These are phyloP conservation scores for Terana coerulea DNA, from an alignment of 768 basidiomycete genomes.

Conservation along the genomic window DNA sequence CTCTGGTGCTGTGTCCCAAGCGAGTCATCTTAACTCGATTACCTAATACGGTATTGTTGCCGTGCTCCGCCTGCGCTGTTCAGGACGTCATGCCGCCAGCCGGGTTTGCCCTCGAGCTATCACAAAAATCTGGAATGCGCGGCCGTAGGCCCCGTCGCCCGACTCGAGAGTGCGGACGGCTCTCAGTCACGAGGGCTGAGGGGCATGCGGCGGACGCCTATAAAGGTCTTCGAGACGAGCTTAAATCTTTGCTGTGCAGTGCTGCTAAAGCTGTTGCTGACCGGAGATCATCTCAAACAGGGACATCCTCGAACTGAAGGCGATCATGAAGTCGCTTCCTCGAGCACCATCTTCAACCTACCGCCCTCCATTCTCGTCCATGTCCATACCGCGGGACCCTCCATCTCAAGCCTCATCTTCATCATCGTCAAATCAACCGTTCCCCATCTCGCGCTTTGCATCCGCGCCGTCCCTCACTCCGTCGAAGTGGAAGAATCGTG, in stretches of 20 bases:
- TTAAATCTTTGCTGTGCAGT: background rate
- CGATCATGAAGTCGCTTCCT: conserved; percentile 18
- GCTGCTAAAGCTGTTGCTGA: background rate
- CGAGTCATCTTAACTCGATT: conserved; percentile 4
- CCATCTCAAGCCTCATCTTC: conserved; percentile 14
- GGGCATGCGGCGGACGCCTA: background rate
- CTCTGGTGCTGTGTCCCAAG: background rate
- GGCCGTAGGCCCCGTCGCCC: background rate
- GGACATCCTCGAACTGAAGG: conserved; percentile 20
- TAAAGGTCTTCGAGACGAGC: background rate
- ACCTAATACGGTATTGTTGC: conserved; percentile 1
- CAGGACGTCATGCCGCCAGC: background rate
- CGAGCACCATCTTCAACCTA: conserved; percentile 17
- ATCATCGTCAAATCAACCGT: conserved; percentile 42
- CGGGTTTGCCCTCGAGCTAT: background rate
- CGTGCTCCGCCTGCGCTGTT: background rate
- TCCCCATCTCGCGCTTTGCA: conserved; percentile 36
- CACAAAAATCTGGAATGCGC: background rate
- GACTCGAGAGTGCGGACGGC: background rate
- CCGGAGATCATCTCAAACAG: conserved; percentile 8
- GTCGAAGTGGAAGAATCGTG: conserved; percentile 35
- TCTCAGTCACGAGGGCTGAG: background rate
- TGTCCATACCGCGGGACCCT: conserved; percentile 27
- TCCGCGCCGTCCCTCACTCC: conserved; percentile 35
- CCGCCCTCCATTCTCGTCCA: conserved; percentile 24